phyloP scores from a whole-genome alignment of 2,329 filamentous ascomycete species.

The Monilinia aucupariae region DNA sequence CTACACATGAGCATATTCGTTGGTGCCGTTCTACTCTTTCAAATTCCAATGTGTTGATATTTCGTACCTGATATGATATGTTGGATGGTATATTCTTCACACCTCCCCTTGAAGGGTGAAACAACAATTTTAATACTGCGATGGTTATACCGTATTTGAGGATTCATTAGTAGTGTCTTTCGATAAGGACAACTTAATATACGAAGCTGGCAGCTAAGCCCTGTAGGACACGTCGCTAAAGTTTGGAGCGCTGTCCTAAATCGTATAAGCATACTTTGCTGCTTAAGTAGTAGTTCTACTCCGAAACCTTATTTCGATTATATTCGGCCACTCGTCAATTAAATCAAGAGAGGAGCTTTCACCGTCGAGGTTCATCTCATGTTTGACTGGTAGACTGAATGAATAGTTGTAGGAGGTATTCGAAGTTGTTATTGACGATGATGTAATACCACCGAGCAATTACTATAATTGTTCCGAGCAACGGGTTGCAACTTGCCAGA shows the following conservation, averaged over 20 bases:
- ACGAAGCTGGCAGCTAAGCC: neutral
- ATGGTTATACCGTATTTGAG: neutral
- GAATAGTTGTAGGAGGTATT: too few relatives aligned
- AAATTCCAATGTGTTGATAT: neutral
- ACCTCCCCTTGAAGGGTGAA: neutral
- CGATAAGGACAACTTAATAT: too few relatives aligned
- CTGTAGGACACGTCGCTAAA: neutral
- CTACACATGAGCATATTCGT: neutral
- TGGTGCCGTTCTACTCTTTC: neutral
- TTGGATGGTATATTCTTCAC: neutral
- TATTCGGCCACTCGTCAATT: too few relatives aligned
- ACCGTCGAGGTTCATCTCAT: too few relatives aligned
- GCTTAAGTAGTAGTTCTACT: neutral
- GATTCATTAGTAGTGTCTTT: neutral
- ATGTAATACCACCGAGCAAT: too few relatives aligned
- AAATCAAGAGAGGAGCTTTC: too few relatives aligned
- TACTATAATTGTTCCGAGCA: too few relatives aligned
- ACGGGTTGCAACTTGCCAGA: too few relatives aligned
- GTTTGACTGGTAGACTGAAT: too few relatives aligned
- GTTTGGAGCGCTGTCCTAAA: neutral
- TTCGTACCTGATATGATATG: neutral
- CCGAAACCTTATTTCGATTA: too few relatives aligned
- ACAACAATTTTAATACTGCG: neutral
- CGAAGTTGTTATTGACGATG: too few relatives aligned
- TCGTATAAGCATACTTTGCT: neutral